Evolutionary conservation across 495 filamentous ascomycete species (phyloP), one percentile per base, ranked within the genome.

Genomic region (Penicillium flavigenum): DNA sequence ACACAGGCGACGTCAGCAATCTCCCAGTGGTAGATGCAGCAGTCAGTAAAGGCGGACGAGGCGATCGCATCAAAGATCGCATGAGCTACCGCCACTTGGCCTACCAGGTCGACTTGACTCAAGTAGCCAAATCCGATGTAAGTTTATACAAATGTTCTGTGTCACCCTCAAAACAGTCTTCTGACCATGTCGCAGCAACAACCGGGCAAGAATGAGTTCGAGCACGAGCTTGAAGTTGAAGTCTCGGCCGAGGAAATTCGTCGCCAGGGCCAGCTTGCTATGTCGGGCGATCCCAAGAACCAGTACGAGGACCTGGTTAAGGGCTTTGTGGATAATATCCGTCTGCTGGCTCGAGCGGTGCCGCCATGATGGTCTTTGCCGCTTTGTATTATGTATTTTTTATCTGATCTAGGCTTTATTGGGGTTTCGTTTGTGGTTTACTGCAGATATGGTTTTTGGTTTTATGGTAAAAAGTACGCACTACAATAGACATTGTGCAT

Each of bases 181-280:
- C 65, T 67, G 57, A 67, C 60, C 29, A 27, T 38, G 11, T 16
- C n/a, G 17, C 12, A 46, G 68, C 61, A 81, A 79, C 63, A 69
- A 38, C 61, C 69, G 6, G 54, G 68, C 57, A 74, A 81, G 65
- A 61, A 71, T 48, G 63, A 88, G 10, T 93, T 92, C 61, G 87
- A 91, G 54, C 91, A 96, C 66, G 92, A 97, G 68, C 81, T 96
- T 9, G 92, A 97, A 65, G 79, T 97, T 41, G 92, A 97, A 72
- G 65, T 96, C 8, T 86, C 86, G 12, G 82, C 85, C 0, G 76
- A 73, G 5, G 83, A 83, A 43, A 64, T 96, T 19, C 80, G 86
- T 34, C 81, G 86, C 47, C 89, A 95, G 56, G 89, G 90, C 4
- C 74, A 78, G 16, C 73, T 85, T 45, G 83, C 84, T 41, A 76